Evolutionary conservation across 108 stramenopile genomes (phyloP), one percentile per base, ranked within the genome.

Genomic region (Nitzschia sp.): DNA sequence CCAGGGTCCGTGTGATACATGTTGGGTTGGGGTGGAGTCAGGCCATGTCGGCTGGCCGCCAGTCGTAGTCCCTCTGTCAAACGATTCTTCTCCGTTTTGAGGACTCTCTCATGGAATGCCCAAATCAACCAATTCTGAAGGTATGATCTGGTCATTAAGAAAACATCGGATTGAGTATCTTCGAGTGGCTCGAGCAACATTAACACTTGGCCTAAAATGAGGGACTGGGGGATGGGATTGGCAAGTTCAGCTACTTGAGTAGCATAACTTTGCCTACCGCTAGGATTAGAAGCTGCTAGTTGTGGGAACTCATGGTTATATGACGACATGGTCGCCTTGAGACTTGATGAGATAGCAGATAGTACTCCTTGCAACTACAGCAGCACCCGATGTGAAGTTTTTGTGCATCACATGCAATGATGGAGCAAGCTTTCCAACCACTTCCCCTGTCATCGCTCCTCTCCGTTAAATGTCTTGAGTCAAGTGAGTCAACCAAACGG

Each of bases 121-220:
- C 90, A 91, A 51, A 66, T 50, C 44, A 83, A 60, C 90, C 90
- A 91, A 60, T 85, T 76, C 58, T 84, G 81, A 15, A 91, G 51
- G 39, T 86, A 91, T 20, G 62, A 58, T 21, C 67, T 53, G 7
- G 85, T 69, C 54, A 91, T 54, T 8, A 91, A 70, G 61, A 76
- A 88, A 12, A 86, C 77, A 48, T 72, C 61, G 25, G 83, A 42
- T 17, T 61, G 41, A n/a, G 54, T 51, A 15, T 75, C 59, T 34
- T 65, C 48, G 19, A 79, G 52, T 0, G 80, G 82, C 26, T 74
- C 73, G 14, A 86, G 56, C 8, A 83, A 62, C 19, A 78, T 56
- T 34, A 86, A 56, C 14, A 80, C 71, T 2, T 77, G 77, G 57
- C 69, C 57, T 50, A 86, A 57, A 15, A 69, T 69, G 41, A 79